Conservation (phyloP, 164 flowering plant species). For the Hamamelis virginiana region DNA sequence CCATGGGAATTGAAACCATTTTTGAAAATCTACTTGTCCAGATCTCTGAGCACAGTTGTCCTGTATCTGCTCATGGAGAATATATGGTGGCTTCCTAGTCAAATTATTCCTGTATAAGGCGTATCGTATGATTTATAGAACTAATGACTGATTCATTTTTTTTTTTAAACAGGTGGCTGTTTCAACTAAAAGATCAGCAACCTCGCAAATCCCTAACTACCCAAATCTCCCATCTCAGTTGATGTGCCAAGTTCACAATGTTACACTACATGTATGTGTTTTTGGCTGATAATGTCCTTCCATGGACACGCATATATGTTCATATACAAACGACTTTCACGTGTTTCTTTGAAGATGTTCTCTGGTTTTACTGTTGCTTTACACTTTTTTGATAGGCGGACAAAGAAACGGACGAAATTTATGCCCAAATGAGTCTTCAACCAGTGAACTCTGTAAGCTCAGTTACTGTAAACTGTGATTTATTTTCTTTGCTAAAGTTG, state of each 20-base stretch:
- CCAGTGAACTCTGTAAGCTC: constrained; percentile 85
- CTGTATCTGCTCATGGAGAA: too few relatives aligned
- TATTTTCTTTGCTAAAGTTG: neutral
- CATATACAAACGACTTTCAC: neutral
- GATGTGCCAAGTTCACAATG: constrained; percentile 93
- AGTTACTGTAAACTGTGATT: neutral
- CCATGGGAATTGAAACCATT: too few relatives aligned
- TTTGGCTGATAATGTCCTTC: neutral
- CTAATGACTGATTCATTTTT: neutral
- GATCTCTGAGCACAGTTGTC: too few relatives aligned
- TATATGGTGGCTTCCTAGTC: too few relatives aligned
- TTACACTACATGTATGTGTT: constrained; percentile 82
- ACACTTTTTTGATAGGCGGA: constrained; percentile 62
- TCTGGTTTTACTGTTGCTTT: neutral
- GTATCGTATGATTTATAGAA: neutral
- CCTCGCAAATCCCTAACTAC: constrained; percentile 86
- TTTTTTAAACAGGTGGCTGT: constrained; percentile 72
- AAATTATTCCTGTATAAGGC: neutral
- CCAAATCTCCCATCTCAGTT: constrained; percentile 88
- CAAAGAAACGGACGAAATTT: constrained; percentile 94
- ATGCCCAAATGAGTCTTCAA: constrained; percentile 98
- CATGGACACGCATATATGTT: neutral
- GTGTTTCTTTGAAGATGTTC: neutral
- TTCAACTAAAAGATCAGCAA: constrained; percentile 80
- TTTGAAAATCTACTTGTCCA: too few relatives aligned